Percentiles rank a stretch among this genome's conserved stretches.
These are phyloP conservation scores for Mycena albidolilacea DNA, from an alignment of 768 basidiomycete genomes.

Conservation along the genomic window DNA sequence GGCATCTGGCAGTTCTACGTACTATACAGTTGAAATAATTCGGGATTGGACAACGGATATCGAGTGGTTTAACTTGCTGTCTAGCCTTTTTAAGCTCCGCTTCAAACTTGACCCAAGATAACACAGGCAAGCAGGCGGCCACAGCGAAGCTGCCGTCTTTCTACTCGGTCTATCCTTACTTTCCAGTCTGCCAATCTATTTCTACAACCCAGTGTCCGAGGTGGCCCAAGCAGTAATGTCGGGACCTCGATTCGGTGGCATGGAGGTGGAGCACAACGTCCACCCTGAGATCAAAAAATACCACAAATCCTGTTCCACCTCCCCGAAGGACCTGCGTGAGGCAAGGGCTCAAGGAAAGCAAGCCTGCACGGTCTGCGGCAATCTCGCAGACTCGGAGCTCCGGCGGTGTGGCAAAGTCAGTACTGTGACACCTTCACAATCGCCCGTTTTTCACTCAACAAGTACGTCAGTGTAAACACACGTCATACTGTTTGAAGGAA, in stretches of 20 bases:
- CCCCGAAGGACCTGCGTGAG: conserved; percentile 32
- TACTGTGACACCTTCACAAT: conserved; percentile 15
- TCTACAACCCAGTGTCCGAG: conserved; percentile 29
- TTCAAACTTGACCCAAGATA: too few species aligned
- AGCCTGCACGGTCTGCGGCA: conserved; percentile 31
- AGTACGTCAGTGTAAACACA: conserved; percentile 29
- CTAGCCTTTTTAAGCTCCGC: too few species aligned
- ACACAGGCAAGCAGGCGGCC: too few species aligned
- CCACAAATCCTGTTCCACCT: conserved; percentile 33
- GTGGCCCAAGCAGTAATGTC: conserved; percentile 21
- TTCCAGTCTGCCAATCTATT: conserved; percentile 17
- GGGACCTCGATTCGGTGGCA: conserved; percentile 19
- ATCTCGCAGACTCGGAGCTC: conserved; percentile 2
- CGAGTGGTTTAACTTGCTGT: too few species aligned
- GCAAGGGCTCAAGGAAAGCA: conserved; percentile 25
- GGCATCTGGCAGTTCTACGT: too few species aligned
- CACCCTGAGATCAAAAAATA: conserved; percentile 35
- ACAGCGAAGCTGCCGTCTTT: background rate
- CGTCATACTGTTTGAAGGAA: conserved; percentile 33
- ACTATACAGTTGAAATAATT: too few species aligned
- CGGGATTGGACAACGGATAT: too few species aligned
- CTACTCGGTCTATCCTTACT: conserved; percentile 19
- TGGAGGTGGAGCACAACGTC: conserved; percentile 23
- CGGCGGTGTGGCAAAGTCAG: conserved; percentile 32
- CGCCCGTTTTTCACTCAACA: conserved; percentile 21